These are phyloP conservation scores for Firmiana major DNA, from an alignment of 345 rosid species.

Conservation along the genomic window DNA sequence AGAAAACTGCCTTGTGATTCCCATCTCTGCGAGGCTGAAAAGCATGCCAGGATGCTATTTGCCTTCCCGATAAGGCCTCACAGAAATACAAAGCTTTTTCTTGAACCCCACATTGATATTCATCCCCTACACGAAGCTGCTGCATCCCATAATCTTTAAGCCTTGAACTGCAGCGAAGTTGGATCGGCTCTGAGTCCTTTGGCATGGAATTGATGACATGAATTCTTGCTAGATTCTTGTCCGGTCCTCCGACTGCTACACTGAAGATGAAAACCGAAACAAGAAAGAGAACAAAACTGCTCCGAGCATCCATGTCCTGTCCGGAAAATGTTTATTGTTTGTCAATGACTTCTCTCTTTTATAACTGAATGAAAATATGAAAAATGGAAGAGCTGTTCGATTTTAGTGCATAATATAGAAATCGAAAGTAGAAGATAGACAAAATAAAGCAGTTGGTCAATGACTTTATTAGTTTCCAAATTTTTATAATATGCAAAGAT, in stretches of 20 bases:
- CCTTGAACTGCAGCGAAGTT: slow-evolving; percentile 2
- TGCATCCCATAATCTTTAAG: neutral
- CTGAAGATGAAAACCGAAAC: neutral
- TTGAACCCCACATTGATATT: slow-evolving; percentile 10
- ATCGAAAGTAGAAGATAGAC: neutral
- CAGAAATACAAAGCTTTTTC: neutral
- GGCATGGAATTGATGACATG: slow-evolving; percentile 15
- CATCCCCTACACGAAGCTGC: slow-evolving; percentile 1
- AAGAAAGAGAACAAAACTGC: neutral
- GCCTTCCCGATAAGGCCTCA: neutral
- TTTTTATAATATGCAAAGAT: neutral
- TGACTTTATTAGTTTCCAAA: neutral
- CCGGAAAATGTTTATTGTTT: neutral
- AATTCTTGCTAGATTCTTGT: neutral
- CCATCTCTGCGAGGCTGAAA: slow-evolving; percentile 23
- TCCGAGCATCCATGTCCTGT: neutral
- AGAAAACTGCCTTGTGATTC: slow-evolving; percentile 9
- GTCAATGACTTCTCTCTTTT: neutral
- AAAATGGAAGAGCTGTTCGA: neutral
- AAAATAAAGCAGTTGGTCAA: neutral
- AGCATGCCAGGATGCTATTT: slow-evolving; percentile 20
- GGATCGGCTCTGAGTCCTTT: neutral
- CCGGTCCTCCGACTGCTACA: neutral
- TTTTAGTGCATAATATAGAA: neutral
- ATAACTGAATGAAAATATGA: neutral